phyloP scores from a whole-genome alignment of 2,329 filamentous ascomycete species.

The Trichoderma sp. region DNA sequence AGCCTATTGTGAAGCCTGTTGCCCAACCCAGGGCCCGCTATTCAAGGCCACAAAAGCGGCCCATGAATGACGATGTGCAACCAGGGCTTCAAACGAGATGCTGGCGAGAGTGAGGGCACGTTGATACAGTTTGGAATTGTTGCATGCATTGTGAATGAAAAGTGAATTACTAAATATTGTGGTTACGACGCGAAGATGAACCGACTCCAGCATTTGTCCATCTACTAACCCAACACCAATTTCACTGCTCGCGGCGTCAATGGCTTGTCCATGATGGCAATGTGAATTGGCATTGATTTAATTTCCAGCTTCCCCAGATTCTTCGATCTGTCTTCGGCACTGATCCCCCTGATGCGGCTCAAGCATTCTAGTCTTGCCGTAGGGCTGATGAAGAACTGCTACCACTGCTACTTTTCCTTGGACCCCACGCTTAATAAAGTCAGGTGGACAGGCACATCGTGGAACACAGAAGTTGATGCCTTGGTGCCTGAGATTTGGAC shows the following conservation, averaged over 20 bases:
- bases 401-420: not conserved
- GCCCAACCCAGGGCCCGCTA: constrained; percentile 11
- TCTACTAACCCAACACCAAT: not conserved
- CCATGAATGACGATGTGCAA: constrained; percentile 19
- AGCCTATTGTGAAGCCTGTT: not conserved
- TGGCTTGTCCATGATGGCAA: not conserved
- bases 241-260: not conserved
- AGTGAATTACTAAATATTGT: not conserved
- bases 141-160: not conserved
- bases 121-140: not conserved
- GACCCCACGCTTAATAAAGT: constrained; percentile 15
- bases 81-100: constrained; percentile 4
- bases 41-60: constrained; percentile 16
- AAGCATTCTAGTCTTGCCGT: constrained; percentile 16
- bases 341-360: constrained; percentile 20
- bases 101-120: not conserved
- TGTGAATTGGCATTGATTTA: not conserved
- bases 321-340: constrained; percentile 18
- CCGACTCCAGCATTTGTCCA: not conserved
- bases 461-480: constrained; percentile 3
- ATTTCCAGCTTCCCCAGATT: constrained; percentile 18
- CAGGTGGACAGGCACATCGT: constrained; percentile 6
- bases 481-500: not conserved
- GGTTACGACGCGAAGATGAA: not conserved
- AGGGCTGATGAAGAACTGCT: constrained; percentile 21